Evolutionary conservation across 495 filamentous ascomycete genomes (phyloP).

Genomic region (Talaromyces nanjingensis): DNA sequence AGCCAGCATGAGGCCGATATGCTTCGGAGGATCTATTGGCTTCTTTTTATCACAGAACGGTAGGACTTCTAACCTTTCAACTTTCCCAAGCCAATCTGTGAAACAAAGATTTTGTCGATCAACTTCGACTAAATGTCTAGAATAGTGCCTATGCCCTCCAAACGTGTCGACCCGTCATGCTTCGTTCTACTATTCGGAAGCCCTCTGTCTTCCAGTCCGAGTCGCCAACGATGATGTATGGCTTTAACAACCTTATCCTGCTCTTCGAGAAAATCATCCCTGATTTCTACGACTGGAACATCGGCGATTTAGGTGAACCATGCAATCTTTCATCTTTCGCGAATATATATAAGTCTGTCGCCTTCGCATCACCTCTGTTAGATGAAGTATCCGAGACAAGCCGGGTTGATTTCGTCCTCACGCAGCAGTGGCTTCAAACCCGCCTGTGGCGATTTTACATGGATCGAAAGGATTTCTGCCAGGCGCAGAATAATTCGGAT

Average conservation of each 20-base stretch:
- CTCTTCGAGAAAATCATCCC: conserved; percentile 4
- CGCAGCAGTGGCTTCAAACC: conserved; percentile 6
- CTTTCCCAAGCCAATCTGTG: neutral
- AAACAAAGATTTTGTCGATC: neutral
- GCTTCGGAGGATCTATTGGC: conserved; percentile 3
- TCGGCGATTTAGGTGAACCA: neutral
- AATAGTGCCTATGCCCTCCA: conserved; percentile 3
- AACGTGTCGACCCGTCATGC: conserved; percentile 1
- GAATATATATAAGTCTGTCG: conserved; percentile 2
- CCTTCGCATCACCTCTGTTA: neutral
- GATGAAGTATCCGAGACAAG: conserved; percentile 1
- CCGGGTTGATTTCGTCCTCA: conserved; percentile 3
- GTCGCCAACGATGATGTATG: conserved; percentile 3
- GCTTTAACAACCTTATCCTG: neutral
- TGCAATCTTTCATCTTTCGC: neutral
- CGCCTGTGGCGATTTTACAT: conserved; percentile 4
- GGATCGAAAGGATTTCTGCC: neutral
- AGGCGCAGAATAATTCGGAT: neutral
- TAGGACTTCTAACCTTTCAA: neutral
- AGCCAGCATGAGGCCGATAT: neutral
- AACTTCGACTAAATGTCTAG: neutral
- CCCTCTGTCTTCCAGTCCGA: neutral
- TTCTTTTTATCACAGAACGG: conserved; percentile 6
- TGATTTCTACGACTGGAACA: conserved; percentile 8
- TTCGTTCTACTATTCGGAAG: conserved; percentile 1